Conservation (phyloP, 164 flowering plant genomes). For the Stephania yunnanensis region DNA sequence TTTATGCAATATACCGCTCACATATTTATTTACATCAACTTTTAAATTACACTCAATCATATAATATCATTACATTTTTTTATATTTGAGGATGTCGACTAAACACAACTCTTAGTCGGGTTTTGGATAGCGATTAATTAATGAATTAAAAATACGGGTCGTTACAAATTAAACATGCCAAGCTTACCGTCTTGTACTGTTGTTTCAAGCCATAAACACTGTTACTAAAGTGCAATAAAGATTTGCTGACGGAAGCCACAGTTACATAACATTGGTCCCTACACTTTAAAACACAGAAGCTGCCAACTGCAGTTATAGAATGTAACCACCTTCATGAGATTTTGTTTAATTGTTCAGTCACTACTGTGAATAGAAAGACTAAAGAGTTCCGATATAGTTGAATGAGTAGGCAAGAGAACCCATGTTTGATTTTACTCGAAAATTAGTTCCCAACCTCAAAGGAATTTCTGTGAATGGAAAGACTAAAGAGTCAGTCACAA, state of each 20-base stretch:
- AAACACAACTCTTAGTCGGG: no score
- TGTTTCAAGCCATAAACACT: neutral
- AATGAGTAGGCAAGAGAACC: neutral
- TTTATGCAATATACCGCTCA: no score
- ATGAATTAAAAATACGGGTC: no score
- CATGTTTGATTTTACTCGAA: neutral
- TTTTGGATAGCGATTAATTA: no score
- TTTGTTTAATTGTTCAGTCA: neutral
- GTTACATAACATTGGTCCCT: neutral
- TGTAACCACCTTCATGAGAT: neutral
- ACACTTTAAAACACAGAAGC: neutral
- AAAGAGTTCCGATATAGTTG: neutral
- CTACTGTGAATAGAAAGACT: neutral
- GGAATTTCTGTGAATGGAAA: no score
- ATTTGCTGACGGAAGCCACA: neutral
- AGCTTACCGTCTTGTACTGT: no score
- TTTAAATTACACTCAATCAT: no score
- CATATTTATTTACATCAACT: no score
- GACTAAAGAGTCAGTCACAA: no score
- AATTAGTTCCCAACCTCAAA: neutral
- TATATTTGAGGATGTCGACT: no score
- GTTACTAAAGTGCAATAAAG: neutral
- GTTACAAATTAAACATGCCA: no score
- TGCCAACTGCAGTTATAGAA: neutral
- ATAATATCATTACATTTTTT: no score